These are phyloP conservation scores for Cyclotella sp. DNA, from an alignment of 108 stramenopile genomes.

Conservation along the genomic window DNA sequence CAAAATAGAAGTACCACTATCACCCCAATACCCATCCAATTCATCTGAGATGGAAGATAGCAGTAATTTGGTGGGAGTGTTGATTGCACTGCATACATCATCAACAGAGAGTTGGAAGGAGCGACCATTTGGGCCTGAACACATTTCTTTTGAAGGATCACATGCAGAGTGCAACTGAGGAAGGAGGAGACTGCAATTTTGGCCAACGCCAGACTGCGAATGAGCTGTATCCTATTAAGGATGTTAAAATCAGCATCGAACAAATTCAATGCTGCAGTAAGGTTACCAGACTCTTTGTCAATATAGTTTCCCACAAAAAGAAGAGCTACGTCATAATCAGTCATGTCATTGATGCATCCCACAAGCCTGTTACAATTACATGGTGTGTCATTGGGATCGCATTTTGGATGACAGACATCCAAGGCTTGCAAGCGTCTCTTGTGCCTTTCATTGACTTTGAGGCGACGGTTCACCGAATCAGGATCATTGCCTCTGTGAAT, in stretches of 20 bases:
- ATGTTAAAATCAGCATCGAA: not conserved
- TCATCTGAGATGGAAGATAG: not conserved
- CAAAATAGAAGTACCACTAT: not conserved
- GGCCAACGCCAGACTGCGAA: not conserved
- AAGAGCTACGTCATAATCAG: not conserved
- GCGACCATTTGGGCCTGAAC: not conserved
- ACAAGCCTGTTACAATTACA: not conserved
- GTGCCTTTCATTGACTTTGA: not conserved
- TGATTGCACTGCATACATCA: not conserved
- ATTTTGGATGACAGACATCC: not conserved
- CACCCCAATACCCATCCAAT: not conserved
- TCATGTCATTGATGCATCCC: not conserved
- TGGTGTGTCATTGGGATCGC: not conserved
- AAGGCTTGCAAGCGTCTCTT: not conserved
- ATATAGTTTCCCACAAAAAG: not conserved
- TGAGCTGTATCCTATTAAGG: not conserved
- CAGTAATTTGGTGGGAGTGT: not conserved
- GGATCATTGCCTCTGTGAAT: not conserved
- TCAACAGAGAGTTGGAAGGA: not conserved
- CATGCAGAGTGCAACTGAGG: not conserved
- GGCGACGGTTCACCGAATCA: not conserved
- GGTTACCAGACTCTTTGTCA: not conserved
- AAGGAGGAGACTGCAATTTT: not conserved
- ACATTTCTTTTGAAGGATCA: not conserved
- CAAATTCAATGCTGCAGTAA: not conserved